Evolutionary conservation across 164 flowering plant genomes (phyloP).

Genomic region (Kalanchoe fedtschenkoi): DNA sequence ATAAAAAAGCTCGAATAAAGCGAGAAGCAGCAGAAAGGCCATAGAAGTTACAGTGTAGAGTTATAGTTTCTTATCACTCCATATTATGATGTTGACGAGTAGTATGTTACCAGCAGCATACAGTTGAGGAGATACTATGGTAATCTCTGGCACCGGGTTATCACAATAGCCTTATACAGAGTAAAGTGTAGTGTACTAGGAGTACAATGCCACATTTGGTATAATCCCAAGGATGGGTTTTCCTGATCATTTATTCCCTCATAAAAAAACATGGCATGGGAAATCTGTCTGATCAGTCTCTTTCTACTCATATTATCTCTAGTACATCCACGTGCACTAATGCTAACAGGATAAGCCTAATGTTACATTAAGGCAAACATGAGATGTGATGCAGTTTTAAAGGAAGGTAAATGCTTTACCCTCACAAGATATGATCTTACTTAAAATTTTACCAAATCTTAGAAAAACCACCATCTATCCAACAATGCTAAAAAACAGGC

Average conservation of each 20-base stretch:
- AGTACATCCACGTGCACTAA: neutral
- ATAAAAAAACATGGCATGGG: neutral
- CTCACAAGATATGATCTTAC: neutral
- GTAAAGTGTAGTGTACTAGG: too few species aligned
- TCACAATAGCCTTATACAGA: too few species aligned
- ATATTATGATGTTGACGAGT: neutral
- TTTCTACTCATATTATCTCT: neutral
- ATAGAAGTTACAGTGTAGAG: neutral
- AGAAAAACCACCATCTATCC: neutral
- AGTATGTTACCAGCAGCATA: neutral
- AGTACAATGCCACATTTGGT: too few species aligned
- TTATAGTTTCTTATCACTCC: neutral
- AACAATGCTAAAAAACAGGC: neutral
- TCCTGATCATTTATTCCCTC: neutral
- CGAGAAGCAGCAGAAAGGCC: too few species aligned
- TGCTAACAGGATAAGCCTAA: neutral
- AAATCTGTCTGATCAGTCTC: neutral
- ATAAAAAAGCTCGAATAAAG: too few species aligned
- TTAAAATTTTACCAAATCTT: neutral
- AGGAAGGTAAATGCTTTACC: neutral
- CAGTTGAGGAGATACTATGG: neutral
- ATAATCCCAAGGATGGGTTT: neutral
- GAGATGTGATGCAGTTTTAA: neutral
- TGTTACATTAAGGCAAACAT: neutral
- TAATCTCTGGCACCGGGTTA: too few species aligned